Conservation (phyloP, 192 early-diverging fungal species). For the Obelidium mucronatum region DNA sequence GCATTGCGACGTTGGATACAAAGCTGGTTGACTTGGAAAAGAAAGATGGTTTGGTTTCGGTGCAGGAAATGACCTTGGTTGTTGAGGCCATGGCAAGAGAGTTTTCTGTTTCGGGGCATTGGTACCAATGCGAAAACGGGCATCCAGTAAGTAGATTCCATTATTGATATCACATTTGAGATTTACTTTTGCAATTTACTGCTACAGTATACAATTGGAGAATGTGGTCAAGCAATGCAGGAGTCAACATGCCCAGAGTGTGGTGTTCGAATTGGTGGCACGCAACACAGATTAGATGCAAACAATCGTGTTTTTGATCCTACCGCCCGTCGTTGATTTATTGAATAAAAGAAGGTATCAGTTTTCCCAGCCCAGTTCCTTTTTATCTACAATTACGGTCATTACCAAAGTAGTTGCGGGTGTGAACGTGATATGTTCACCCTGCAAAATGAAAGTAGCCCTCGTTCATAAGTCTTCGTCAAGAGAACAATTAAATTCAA, state of each 20-base stretch:
- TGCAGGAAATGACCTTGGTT: slow-evolving; percentile 45
- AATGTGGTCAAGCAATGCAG: slow-evolving; percentile 49
- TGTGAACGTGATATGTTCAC: no score
- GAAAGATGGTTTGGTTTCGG: not conserved
- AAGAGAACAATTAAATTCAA: no score
- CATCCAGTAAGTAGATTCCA: slow-evolving; percentile 33
- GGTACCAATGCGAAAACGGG: slow-evolving; percentile 53
- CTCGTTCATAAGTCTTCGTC: no score
- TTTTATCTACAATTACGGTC: no score
- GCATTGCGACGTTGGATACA: not conserved
- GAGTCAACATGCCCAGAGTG: slow-evolving; percentile 44
- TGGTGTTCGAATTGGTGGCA: slow-evolving; percentile 42
- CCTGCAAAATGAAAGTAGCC: no score
- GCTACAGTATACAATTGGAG: slow-evolving; percentile 29
- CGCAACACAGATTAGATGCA: slow-evolving; percentile 21
- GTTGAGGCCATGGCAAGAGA: slow-evolving; percentile 34
- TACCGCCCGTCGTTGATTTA: no score
- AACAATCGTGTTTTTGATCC: not conserved
- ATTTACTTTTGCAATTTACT: not conserved
- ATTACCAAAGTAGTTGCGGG: no score
- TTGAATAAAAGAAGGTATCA: no score
- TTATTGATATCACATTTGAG: not conserved
- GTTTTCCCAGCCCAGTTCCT: no score
- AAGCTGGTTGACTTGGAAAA: slow-evolving; percentile 1
- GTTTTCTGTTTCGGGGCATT: slow-evolving; percentile 43